Percentiles rank a stretch among this genome's conserved stretches.
Conservation (phyloP, 495 filamentous ascomycete genomes). For the Recurvomyces mirabilis region DNA sequence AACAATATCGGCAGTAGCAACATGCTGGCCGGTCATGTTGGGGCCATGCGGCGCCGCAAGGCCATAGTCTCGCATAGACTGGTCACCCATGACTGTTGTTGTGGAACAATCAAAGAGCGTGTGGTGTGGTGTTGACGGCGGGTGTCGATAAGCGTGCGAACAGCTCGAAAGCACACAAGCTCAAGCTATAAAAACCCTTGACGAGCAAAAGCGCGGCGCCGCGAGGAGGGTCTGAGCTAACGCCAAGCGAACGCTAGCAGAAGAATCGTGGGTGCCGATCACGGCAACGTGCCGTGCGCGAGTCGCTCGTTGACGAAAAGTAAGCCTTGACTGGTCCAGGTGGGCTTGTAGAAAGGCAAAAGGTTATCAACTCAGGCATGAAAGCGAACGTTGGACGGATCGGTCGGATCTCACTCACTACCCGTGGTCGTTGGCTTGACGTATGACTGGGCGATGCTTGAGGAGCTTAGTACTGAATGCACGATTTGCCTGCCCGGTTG, state of each 20-base stretch:
- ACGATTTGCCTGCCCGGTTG: too few species aligned
- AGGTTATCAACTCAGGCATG: too few species aligned
- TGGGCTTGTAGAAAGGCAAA: too few species aligned
- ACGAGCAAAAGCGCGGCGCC: too few species aligned
- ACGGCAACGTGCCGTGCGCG: not conserved
- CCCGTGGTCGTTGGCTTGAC: too few species aligned
- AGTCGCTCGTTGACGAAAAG: not conserved
- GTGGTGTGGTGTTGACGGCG: not conserved
- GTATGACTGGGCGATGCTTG: too few species aligned
- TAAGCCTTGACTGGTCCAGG: not conserved
- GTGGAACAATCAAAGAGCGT: not conserved
- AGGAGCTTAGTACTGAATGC: too few species aligned
- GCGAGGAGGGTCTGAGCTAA: too few species aligned
- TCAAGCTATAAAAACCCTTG: constrained; percentile 1
- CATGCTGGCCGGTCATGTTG: constrained; percentile 27
- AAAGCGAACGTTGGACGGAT: too few species aligned
- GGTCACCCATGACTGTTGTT: constrained; percentile 8
- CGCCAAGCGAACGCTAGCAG: constrained; percentile 6
- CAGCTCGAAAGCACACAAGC: not conserved
- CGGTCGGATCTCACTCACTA: too few species aligned
- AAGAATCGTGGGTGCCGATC: not conserved
- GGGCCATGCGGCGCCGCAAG: constrained; percentile 33
- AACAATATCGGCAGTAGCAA: constrained; percentile 22
- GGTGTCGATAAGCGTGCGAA: not conserved
- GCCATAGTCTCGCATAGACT: constrained; percentile 40